Conservation (phyloP, 192 early-diverging fungal genomes). For the Spizellomyces sp. region DNA sequence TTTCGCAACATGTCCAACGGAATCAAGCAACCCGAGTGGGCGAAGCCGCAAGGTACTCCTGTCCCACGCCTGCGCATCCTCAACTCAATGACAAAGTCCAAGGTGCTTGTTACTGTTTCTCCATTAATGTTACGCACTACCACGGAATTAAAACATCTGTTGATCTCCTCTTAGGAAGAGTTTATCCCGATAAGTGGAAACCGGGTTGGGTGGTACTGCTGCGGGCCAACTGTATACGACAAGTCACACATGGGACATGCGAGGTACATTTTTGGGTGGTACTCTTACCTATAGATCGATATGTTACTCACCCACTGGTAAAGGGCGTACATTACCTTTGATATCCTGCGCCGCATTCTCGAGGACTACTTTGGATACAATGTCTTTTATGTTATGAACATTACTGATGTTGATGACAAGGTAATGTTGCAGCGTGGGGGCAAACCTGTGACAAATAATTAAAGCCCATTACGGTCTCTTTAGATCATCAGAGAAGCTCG, state of each 20-base stretch:
- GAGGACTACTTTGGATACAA: conserved; percentile 96
- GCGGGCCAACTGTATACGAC: conserved; percentile 98
- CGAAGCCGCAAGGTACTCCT: conserved; percentile 45
- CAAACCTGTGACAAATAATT: neutral
- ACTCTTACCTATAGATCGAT: neutral
- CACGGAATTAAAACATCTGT: neutral
- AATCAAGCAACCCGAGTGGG: conserved; percentile 70
- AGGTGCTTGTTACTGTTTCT: conserved; percentile 48
- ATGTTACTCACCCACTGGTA: neutral
- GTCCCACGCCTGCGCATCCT: conserved; percentile 66
- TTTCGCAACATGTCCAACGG: conserved; percentile 16
- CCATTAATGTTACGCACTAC: too few relatives aligned
- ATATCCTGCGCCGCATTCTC: conserved; percentile 91
- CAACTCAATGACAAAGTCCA: conserved; percentile 88
- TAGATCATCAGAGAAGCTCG: conserved; percentile 81
- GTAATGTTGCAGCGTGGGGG: conserved; percentile 43
- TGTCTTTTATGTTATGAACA: conserved; percentile 92
- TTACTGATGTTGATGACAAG: conserved; percentile 99
- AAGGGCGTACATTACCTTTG: conserved; percentile 89
- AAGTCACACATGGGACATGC: conserved; percentile 96
- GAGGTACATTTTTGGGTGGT: conserved; percentile 49
- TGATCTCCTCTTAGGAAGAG: conserved; percentile 61
- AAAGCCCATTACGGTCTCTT: neutral
- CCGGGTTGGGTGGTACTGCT: conserved; percentile 93
- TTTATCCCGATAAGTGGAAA: conserved; percentile 84